phyloP scores from a whole-genome alignment of 2,329 filamentous ascomycete species.

The Colletotrichum sp. region DNA sequence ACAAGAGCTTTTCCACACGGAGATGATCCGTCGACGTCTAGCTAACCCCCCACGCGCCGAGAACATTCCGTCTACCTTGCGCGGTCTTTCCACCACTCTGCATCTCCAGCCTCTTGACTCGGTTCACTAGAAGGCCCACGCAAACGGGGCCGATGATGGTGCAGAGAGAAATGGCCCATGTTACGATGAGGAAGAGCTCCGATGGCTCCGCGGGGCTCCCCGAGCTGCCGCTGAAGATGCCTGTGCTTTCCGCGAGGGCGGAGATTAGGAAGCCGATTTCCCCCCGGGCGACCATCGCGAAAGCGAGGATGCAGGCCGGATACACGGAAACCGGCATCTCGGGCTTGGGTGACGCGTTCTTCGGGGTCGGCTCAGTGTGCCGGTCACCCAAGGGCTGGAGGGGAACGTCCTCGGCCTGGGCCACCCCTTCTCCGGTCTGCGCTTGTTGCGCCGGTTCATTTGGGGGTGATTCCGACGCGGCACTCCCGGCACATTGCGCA shows the following conservation, averaged over 20 bases:
- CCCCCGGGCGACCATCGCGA: conserved; percentile 76
- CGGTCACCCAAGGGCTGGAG: background rate
- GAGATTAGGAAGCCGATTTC: conserved; percentile 83
- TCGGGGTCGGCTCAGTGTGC: conserved; percentile 19
- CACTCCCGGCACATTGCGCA: background rate
- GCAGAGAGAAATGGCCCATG: conserved; percentile 62
- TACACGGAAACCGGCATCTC: conserved; percentile 67
- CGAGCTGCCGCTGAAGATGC: conserved; percentile 38
- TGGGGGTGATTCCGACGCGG: background rate
- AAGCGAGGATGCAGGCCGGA: conserved; percentile 69
- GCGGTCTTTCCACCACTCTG: background rate
- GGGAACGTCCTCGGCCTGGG: background rate
- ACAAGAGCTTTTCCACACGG: background rate
- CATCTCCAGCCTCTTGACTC: conserved; percentile 39
- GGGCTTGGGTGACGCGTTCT: conserved; percentile 24
- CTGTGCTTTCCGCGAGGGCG: conserved; percentile 64
- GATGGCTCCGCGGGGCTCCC: conserved; percentile 27
- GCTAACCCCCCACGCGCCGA: conserved; percentile 17
- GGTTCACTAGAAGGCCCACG: conserved; percentile 51
- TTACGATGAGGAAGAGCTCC: conserved; percentile 56
- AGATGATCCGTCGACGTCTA: background rate
- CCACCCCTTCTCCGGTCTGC: background rate
- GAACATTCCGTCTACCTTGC: conserved; percentile 1
- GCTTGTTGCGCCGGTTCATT: background rate
- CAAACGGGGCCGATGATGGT: conserved; percentile 56